phyloP scores from a whole-genome alignment of 192 early-diverging fungal genomes.

The Chytriomyces sp. region DNA sequence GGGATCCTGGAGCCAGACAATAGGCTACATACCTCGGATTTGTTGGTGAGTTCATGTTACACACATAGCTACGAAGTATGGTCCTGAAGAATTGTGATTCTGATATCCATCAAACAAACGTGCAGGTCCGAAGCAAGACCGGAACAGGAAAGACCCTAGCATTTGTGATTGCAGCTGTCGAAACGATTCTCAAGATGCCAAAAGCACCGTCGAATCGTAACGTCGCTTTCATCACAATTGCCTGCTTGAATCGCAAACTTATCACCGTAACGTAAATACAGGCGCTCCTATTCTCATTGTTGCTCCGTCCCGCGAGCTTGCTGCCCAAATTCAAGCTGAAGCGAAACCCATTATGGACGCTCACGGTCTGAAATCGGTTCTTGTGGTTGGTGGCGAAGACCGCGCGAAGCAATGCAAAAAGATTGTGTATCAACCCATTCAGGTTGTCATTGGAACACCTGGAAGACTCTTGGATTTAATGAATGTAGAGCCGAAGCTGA shows the following conservation, averaged over 20 bases:
- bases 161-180: conserved; percentile 85
- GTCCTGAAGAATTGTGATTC: too few relatives aligned
- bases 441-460: conserved; percentile 90
- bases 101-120: conserved; percentile 51
- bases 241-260: neutral
- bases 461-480: conserved; percentile 94
- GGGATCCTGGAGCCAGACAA: neutral
- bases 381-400: conserved; percentile 82
- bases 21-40: too few relatives aligned
- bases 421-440: conserved; percentile 31
- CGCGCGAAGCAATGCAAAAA: conserved; percentile 65
- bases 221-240: neutral
- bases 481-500: conserved; percentile 36
- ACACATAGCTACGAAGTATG: too few relatives aligned
- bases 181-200: conserved; percentile 59
- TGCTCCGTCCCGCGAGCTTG: conserved; percentile 91
- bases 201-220: conserved; percentile 18
- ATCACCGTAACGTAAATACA: too few relatives aligned
- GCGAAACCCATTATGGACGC: conserved; percentile 63
- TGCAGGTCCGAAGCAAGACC: conserved; percentile 92
- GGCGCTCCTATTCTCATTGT: conserved; percentile 62
- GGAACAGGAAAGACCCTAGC: conserved; percentile 95
- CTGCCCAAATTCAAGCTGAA: conserved; percentile 82
- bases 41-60: too few relatives aligned
- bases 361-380: conserved; percentile 70